These are phyloP conservation scores for Petasospora rhodanensis DNA, from an alignment of 1,139 yeast genomes.

Conservation along the genomic window DNA sequence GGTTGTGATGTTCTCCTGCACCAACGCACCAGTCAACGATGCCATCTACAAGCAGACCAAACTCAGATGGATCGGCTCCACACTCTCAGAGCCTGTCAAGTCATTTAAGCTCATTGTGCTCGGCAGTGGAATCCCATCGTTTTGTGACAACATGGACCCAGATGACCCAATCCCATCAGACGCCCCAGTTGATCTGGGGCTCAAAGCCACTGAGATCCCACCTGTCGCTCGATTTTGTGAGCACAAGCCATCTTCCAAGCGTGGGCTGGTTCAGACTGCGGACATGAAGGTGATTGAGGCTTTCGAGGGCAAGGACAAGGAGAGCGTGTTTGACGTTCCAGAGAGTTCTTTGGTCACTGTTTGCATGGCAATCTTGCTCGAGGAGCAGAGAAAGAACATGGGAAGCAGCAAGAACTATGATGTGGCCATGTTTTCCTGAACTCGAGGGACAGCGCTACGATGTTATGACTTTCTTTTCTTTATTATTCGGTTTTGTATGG, in stretches of 20 bases:
- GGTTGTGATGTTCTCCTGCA: conserved; percentile 18
- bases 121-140: conserved; percentile 29
- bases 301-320: conserved; percentile 11
- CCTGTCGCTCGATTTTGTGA: conserved; percentile 25
- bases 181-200: conserved; percentile 3
- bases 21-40: conserved; percentile 20
- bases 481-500: no score
- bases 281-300: conserved; percentile 29
- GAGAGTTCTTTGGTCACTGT: conserved; percentile 29
- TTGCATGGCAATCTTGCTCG: conserved; percentile 33
- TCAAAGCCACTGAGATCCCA: conserved; percentile 10
- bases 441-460: no score
- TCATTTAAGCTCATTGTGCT: conserved; percentile 26
- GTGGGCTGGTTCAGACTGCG: conserved; percentile 29
- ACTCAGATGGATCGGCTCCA: conserved; percentile 24
- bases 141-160: conserved; percentile 17
- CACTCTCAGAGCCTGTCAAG: conserved; percentile 13
- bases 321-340: conserved; percentile 26
- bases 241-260: conserved; percentile 23
- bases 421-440: conserved; percentile 7
- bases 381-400: conserved; percentile 23
- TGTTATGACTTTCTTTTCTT: no score
- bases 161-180: conserved; percentile 8
- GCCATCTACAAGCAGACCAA: conserved; percentile 17
- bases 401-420: conserved; percentile 22